Percentiles rank a stretch among this genome's conserved stretches.
Conservation (phyloP, 345 rosid species). For the Raphanus raphanistrum region DNA sequence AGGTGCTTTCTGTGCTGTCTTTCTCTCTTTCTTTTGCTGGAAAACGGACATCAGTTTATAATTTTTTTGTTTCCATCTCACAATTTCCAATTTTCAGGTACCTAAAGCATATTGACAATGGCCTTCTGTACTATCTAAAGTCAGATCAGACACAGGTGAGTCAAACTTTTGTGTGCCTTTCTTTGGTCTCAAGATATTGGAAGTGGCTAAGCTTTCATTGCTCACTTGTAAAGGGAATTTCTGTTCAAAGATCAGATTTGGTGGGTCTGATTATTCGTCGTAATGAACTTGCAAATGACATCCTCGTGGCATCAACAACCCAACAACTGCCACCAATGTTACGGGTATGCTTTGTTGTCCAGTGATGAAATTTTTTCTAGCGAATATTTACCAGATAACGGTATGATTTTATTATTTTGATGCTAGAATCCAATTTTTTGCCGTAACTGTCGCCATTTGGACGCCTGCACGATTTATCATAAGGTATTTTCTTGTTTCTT, state of each 20-base stretch:
- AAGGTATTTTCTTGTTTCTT: conserved; percentile 58
- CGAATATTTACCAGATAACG: conserved; percentile 8
- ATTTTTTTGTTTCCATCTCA: neutral
- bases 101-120: conserved; percentile 70
- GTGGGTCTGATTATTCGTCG: conserved; percentile 93
- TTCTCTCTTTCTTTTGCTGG: conserved; percentile 13
- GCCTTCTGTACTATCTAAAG: conserved; percentile 84
- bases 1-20: conserved; percentile 48
- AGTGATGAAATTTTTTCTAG: neutral
- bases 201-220: conserved; percentile 22
- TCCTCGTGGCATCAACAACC: conserved; percentile 66
- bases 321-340: conserved; percentile 89
- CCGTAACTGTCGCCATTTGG: conserved; percentile 87
- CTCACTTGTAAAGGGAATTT: conserved; percentile 60
- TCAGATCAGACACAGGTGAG: conserved; percentile 85
- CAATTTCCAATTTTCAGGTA: conserved; percentile 53
- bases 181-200: conserved; percentile 2
- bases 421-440: conserved; percentile 78
- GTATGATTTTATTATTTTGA: conserved; percentile 18
- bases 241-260: conserved; percentile 79
- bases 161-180: conserved; percentile 22
- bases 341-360: conserved; percentile 51
- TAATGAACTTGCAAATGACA: conserved; percentile 85
- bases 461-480: conserved; percentile 82
- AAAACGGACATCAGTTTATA: neutral